These are phyloP conservation scores for Colletotrichum abscissum DNA, from an alignment of 2,329 filamentous ascomycete genomes.

Conservation along the genomic window DNA sequence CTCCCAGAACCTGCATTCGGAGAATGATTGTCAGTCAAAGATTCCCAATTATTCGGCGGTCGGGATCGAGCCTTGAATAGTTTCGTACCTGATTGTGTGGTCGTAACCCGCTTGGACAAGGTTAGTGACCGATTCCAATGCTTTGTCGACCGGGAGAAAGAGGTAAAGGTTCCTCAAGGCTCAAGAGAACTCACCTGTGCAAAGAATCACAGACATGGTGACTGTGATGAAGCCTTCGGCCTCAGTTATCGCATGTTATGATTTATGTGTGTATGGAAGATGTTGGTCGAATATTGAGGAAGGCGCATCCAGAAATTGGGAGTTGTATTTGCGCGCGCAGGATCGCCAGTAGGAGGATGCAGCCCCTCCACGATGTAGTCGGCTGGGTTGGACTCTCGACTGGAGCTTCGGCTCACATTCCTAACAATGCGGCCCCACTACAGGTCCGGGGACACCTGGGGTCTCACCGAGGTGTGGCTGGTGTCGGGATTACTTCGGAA, in stretches of 20 bases:
- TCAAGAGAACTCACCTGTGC: slow-evolving; percentile 61
- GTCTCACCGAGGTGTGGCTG: slow-evolving; percentile 13
- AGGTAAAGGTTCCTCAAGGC: background rate
- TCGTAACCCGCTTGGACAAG: slow-evolving; percentile 66
- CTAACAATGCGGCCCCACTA: slow-evolving; percentile 33
- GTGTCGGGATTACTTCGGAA: slow-evolving; percentile 21
- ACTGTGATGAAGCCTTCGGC: slow-evolving; percentile 15
- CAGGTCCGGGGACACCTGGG: slow-evolving; percentile 21
- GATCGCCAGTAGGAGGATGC: slow-evolving; percentile 11
- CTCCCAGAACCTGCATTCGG: slow-evolving; percentile 86
- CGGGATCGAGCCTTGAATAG: background rate
- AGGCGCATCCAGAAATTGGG: background rate
- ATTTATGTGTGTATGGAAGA: background rate
- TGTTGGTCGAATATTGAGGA: background rate
- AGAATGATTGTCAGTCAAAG: slow-evolving; percentile 31
- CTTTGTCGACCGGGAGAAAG: background rate
- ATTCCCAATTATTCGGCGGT: background rate
- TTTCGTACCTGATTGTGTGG: slow-evolving; percentile 67
- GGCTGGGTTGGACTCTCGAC: slow-evolving; percentile 6
- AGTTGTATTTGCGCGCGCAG: slow-evolving; percentile 12
- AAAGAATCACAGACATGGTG: slow-evolving; percentile 71
- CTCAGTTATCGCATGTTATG: slow-evolving; percentile 35
- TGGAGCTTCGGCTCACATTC: slow-evolving; percentile 26
- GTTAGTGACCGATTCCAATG: slow-evolving; percentile 14
- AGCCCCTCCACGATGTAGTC: slow-evolving; percentile 32